phyloP scores from a whole-genome alignment of 768 basidiomycete species.

The Boletus patriciae region DNA sequence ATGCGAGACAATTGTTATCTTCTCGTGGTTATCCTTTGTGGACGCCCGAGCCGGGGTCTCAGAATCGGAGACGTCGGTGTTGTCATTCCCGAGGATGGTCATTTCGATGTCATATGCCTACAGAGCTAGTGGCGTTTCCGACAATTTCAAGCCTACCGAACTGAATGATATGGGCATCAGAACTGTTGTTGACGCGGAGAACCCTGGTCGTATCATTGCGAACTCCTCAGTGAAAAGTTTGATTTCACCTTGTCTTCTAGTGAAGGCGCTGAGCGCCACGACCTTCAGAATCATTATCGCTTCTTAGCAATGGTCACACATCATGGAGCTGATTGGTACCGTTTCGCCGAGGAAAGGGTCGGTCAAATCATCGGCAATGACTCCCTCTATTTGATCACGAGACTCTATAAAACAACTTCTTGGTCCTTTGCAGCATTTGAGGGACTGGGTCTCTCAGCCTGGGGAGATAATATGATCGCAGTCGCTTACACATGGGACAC shows the following conservation, averaged over 20 bases:
- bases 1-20: slow-evolving; percentile 15
- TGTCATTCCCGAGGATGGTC: slow-evolving; percentile 10
- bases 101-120: slow-evolving; percentile 1
- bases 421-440: slow-evolving; percentile 32
- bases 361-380: slow-evolving; percentile 22
- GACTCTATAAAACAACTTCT: slow-evolving; percentile 1
- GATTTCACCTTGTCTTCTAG: slow-evolving; percentile 11
- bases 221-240: background rate
- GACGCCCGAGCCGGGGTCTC: slow-evolving; percentile 34
- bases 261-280: slow-evolving; percentile 26
- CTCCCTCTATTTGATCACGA: slow-evolving; percentile 31
- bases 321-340: slow-evolving; percentile 31
- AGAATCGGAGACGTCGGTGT: slow-evolving; percentile 38
- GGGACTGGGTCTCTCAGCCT: background rate
- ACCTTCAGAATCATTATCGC: slow-evolving; percentile 19
- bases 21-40: slow-evolving; percentile 33
- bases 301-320: slow-evolving; percentile 20
- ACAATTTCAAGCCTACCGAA: no score
- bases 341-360: slow-evolving; percentile 19
- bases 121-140: no score
- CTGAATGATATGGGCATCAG: no score
- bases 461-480: slow-evolving; percentile 2
- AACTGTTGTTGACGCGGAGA: no score
- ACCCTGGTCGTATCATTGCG: no score
- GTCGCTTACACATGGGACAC: slow-evolving; percentile 10